Evolutionary conservation across 345 rosid species (phyloP), one percentile per base, ranked within the genome.

Genomic region (Aquilaria malaccensis): DNA sequence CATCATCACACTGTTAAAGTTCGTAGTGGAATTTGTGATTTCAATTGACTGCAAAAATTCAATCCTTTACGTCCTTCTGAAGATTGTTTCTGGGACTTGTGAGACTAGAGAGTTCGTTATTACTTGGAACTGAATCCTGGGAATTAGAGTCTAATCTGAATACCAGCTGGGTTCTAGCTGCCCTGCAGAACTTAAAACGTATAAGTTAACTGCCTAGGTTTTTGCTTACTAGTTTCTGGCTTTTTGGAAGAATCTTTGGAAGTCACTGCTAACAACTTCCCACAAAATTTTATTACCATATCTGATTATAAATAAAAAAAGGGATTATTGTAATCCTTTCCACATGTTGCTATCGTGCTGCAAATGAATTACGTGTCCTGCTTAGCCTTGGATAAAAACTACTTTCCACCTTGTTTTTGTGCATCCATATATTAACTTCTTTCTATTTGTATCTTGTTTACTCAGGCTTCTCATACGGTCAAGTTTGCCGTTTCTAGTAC

Each of bases 401-500:
- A 68, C 73, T 73, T 11, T 49, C 14, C 22, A 22, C 14, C 47
- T 58, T 33, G 43, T 22, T 74, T 58, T 65, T 33, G n/a, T 6
- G 12, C 9, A 45, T 30, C 2, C 43, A 37, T 37, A 33, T 29
- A 13, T 55, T 55, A 13, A 45, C 14, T 49, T 32, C 14, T 43
- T 1, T 59, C 56, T 55, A 52, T 45, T 72, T 59, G 33, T 53
- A 14, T 53, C 29, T 59, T 30, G 48, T 70, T 48, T 57, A 66
- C 45, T 52, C 81, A 92, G 96, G 80, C 98, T 92, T 72, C 75
- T 86, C 9, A 75, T 67, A 2, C 75, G 83, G 49, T 75, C 82
- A 30, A 72, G 76, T 45, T 69, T 76, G 31, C 95, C 95, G 6
- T 85, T 81, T 77, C 12, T 79, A 72, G 70, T 82, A 58, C 95